Evolutionary conservation across 202 grass and related monocot genomes (phyloP).

Genomic region (Schoenoplectus tabernaemontani): DNA sequence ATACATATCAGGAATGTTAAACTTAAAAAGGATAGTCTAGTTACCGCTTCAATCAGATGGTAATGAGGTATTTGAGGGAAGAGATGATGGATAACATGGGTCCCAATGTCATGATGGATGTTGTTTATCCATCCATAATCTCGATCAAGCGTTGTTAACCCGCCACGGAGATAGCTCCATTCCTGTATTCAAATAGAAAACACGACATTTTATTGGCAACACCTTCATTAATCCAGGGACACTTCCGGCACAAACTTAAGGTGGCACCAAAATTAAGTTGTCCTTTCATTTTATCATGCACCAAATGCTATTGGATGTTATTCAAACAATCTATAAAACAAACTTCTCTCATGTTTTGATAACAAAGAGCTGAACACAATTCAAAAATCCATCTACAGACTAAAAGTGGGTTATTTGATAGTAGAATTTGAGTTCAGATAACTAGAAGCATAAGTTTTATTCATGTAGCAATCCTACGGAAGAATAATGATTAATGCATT

Average conservation of each 20-base stretch:
- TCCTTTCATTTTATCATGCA: neutral
- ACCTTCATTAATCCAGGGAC: neutral
- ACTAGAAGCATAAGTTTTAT: neutral
- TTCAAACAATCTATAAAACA: neutral
- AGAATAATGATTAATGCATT: neutral
- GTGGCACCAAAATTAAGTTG: neutral
- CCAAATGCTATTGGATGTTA: slow-evolving; percentile 1
- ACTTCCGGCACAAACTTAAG: neutral
- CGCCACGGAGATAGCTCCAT: slow-evolving; percentile 97
- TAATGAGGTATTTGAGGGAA: slow-evolving; percentile 98
- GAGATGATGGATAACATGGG: slow-evolving; percentile 97
- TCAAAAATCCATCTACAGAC: neutral
- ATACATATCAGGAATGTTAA: neutral
- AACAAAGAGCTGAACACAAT: neutral
- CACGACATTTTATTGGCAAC: neutral
- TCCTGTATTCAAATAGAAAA: slow-evolving; percentile 34
- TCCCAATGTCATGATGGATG: slow-evolving; percentile 96
- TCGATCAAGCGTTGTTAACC: slow-evolving; percentile 83
- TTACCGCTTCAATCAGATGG: slow-evolving; percentile 89
- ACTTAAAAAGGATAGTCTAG: neutral
- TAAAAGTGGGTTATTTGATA: neutral
- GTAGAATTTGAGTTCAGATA: neutral
- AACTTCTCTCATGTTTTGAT: slow-evolving; percentile 6
- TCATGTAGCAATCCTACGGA: neutral
- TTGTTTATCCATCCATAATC: slow-evolving; percentile 96